Evolutionary conservation across 495 filamentous ascomycete species (phyloP).

Genomic region (Aspergillus egyptiacus): DNA sequence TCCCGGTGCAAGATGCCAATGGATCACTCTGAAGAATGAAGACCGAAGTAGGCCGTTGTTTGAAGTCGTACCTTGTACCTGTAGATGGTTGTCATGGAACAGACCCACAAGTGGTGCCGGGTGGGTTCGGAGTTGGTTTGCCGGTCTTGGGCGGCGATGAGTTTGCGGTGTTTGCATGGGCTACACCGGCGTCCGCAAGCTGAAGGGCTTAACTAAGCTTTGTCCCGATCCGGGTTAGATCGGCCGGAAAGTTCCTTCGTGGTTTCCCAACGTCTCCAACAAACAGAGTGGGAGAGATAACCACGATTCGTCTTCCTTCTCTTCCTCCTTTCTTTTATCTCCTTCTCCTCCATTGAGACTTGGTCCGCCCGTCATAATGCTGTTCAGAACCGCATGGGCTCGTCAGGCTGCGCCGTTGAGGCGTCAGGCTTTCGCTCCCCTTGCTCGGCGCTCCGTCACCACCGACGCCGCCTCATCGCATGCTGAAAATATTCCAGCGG

Average conservation of each 20-base stretch:
- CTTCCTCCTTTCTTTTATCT: conserved; percentile 4
- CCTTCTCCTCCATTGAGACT: conserved; percentile 26
- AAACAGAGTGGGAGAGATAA: conserved; percentile 25
- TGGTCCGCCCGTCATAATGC: conserved; percentile 32
- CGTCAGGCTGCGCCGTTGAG: conserved; percentile 48
- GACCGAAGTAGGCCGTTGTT: no score
- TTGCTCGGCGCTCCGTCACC: conserved; percentile 71
- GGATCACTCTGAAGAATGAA: no score
- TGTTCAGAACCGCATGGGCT: conserved; percentile 40
- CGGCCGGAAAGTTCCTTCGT: conserved; percentile 31
- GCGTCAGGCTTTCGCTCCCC: conserved; percentile 47
- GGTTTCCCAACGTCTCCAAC: conserved; percentile 34
- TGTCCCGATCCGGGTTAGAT: conserved; percentile 17
- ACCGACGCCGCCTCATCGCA: conserved; percentile 90
- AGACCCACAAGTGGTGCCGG: no score
- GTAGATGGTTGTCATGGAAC: no score
- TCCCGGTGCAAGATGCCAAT: no score
- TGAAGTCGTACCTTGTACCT: no score
- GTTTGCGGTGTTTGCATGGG: conserved; percentile 1
- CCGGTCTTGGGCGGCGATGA: no score
- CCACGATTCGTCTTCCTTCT: conserved; percentile 17
- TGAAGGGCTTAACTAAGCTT: conserved; percentile 31
- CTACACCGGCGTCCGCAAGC: conserved; percentile 32
- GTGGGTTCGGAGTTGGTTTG: no score
- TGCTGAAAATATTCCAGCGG: conserved; percentile 68